Conservation (phyloP, 148 eudicot species). For the Selenicereus undatus region DNA sequence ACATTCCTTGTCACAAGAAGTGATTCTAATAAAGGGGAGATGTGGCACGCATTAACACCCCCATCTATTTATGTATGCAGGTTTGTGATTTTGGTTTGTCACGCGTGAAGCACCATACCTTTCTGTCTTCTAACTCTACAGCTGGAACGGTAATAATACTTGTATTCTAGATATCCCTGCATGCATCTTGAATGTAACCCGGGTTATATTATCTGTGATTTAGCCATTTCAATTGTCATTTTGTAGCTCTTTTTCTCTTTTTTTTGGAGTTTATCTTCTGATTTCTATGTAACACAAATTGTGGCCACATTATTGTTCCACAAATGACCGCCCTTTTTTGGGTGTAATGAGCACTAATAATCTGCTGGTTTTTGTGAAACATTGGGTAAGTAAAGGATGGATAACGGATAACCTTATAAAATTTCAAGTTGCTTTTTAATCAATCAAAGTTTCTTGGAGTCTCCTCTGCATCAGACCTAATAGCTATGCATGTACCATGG, state of each 20-base stretch:
- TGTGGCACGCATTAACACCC: neutral
- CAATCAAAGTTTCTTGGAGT: neutral
- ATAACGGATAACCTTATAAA: neutral
- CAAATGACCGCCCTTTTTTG: neutral
- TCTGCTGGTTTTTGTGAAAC: neutral
- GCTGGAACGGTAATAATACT: conserved; percentile 86
- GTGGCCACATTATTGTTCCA: neutral
- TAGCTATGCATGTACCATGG: neutral
- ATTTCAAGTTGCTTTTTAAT: neutral
- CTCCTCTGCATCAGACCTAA: neutral
- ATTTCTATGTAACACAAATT: neutral
- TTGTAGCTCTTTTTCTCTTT: neutral
- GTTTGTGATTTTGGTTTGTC: conserved; percentile 98
- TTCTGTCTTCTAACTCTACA: conserved; percentile 82
- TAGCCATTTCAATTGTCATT: conserved; percentile 5
- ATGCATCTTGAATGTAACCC: neutral
- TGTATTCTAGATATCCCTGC: neutral
- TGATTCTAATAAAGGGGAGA: neutral
- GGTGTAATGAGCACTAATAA: neutral
- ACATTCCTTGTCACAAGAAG: neutral
- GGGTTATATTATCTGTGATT: neutral
- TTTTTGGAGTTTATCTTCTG: neutral
- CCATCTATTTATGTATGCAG: conserved; percentile 35
- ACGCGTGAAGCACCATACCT: conserved; percentile 87
- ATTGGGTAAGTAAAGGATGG: neutral